Percentiles rank a stretch among this genome's conserved stretches.
These are phyloP conservation scores for Didymella sp. DNA, from an alignment of 2,329 filamentous ascomycete genomes.

Conservation along the genomic window DNA sequence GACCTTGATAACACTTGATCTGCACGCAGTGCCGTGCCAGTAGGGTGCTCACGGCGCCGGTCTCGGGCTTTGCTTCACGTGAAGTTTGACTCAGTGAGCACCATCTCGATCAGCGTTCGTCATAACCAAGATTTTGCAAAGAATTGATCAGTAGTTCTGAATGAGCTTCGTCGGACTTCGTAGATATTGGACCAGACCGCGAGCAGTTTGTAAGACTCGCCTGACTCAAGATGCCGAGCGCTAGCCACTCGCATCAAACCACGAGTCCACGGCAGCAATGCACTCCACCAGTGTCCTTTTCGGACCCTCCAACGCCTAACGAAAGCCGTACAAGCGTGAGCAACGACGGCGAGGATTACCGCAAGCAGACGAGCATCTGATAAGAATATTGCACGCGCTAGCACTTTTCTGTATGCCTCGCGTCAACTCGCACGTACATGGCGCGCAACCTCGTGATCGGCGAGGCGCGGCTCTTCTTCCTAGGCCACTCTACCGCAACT, in stretches of 20 bases:
- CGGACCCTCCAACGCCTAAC: not conserved
- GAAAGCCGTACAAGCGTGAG: constrained; percentile 2
- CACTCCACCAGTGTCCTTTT: constrained; percentile 12
- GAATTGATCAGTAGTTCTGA: not conserved
- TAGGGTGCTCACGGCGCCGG: constrained; percentile 7
- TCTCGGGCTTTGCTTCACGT: not conserved
- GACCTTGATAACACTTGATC: not conserved
- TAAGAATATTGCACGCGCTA: not conserved
- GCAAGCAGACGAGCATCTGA: constrained; percentile 9
- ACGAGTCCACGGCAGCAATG: constrained; percentile 1
- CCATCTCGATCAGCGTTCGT: constrained; percentile 3
- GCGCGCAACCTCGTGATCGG: constrained; percentile 19
- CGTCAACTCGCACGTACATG: constrained; percentile 18
- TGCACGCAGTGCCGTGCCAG: not conserved
- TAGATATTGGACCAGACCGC: constrained; percentile 13
- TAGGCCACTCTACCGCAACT: not conserved
- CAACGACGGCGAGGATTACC: constrained; percentile 10
- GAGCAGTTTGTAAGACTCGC: constrained; percentile 15
- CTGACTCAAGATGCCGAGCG: constrained; percentile 11
- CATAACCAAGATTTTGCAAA: not conserved
- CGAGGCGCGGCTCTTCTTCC: constrained; percentile 9
- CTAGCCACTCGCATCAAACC: constrained; percentile 7
- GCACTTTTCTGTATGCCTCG: not conserved
- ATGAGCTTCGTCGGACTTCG: constrained; percentile 1
- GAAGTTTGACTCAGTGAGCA: constrained; percentile 1